phyloP scores from a whole-genome alignment of 2,329 filamentous ascomycete species.

The Xylariaceae sp. region DNA sequence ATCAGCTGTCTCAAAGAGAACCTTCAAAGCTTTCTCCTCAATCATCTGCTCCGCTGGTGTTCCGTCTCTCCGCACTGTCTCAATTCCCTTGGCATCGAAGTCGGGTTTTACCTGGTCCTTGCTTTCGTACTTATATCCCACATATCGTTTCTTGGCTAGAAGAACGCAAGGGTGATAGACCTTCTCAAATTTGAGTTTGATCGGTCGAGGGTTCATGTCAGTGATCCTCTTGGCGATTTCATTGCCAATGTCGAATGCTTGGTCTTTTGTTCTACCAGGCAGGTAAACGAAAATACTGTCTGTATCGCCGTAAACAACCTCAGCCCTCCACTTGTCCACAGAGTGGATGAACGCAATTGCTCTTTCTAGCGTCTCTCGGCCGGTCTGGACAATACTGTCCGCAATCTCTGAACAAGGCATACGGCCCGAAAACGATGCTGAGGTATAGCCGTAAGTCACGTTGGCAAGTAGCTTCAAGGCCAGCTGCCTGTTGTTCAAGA shows the following conservation, averaged over 20 bases:
- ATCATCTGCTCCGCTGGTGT: conserved; percentile 96
- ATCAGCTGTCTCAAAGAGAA: conserved; percentile 87
- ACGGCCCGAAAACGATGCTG: conserved; percentile 89
- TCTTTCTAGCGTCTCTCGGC: conserved; percentile 88
- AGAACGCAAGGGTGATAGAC: conserved; percentile 95
- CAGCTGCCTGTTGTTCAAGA: conserved; percentile 89
- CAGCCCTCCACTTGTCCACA: conserved; percentile 80
- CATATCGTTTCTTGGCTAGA: conserved; percentile 95
- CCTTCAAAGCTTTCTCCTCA: conserved; percentile 83
- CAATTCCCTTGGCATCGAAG: conserved; percentile 97
- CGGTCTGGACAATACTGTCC: conserved; percentile 96
- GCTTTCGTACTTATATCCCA: conserved; percentile 93
- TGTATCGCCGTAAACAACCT: conserved; percentile 97
- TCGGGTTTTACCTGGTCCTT: conserved; percentile 72
- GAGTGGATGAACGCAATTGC: conserved; percentile 92
- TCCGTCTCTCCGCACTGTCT: conserved; percentile 91
- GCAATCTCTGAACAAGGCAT: conserved; percentile 99
- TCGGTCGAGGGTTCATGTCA: conserved; percentile 79
- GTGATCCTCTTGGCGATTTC: conserved; percentile 89
- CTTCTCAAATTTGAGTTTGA: conserved; percentile 98
- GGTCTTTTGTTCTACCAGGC: conserved; percentile 77
- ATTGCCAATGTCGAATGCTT: conserved; percentile 88
- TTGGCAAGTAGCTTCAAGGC: conserved; percentile 97
- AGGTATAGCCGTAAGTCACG: conserved; percentile 97
- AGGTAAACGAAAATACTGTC: conserved; percentile 91